Evolutionary conservation across 306 rosid genomes (phyloP).

Genomic region (Pyrus betulifolia): DNA sequence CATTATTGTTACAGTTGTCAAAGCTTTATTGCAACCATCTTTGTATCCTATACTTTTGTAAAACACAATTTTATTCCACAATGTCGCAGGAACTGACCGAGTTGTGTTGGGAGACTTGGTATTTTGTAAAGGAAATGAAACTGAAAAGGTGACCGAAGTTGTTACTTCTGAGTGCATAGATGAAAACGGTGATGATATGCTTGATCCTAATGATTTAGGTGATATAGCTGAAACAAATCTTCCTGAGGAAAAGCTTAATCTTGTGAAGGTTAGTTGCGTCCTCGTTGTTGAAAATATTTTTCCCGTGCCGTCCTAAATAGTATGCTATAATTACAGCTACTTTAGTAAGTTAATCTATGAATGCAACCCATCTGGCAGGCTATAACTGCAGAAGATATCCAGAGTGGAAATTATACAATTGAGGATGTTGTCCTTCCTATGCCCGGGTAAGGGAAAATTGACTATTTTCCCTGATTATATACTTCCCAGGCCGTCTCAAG

Average conservation of each 20-base stretch:
- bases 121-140: conserved; percentile 49
- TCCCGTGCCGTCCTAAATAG: background rate
- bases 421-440: conserved; percentile 89
- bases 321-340: background rate
- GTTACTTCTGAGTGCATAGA: conserved; percentile 39
- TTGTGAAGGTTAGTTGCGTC: conserved; percentile 53
- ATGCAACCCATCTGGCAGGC: conserved; percentile 36
- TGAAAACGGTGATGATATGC: conserved; percentile 25
- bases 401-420: conserved; percentile 48
- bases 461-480: background rate
- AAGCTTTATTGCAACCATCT: background rate
- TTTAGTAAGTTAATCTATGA: background rate
- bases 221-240: conserved; percentile 40
- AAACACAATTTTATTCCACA: conserved; percentile 5
- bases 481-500: conserved; percentile 2
- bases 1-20: conserved; percentile 3
- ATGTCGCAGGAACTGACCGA: conserved; percentile 56
- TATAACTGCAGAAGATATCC: conserved; percentile 62
- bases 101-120: conserved; percentile 87
- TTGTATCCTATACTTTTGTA: background rate
- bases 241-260: conserved; percentile 35
- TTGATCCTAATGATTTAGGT: conserved; percentile 41
- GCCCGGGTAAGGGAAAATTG: conserved; percentile 68
- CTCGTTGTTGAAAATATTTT: background rate
- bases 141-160: conserved; percentile 29